These are phyloP conservation scores for Lachnellula suecica DNA, from an alignment of 2,329 filamentous ascomycete genomes.

Conservation along the genomic window DNA sequence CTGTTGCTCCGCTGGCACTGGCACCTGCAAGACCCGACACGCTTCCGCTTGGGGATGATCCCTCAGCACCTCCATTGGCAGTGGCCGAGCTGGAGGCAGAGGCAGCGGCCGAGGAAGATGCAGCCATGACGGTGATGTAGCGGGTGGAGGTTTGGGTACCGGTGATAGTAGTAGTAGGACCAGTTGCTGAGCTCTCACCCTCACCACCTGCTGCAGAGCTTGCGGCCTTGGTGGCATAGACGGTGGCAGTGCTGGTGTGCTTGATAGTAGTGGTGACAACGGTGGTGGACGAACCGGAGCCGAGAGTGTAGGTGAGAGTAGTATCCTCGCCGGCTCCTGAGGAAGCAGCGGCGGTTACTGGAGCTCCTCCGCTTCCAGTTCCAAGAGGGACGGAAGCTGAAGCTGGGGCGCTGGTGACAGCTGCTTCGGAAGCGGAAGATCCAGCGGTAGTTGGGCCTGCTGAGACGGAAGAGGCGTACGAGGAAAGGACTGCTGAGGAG, in stretches of 20 bases:
- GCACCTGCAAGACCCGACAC: not conserved
- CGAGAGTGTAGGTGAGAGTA: slow-evolving; percentile 40
- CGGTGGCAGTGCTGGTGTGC: slow-evolving; percentile 36
- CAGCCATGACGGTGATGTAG: slow-evolving; percentile 23
- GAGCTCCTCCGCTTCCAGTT: slow-evolving; percentile 5
- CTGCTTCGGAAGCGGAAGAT: not conserved
- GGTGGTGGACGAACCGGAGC: slow-evolving; percentile 41
- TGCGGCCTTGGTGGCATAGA: slow-evolving; percentile 24
- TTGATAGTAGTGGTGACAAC: slow-evolving; percentile 44
- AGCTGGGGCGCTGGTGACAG: not conserved
- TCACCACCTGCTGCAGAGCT: slow-evolving; percentile 1
- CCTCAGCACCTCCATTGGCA: slow-evolving; percentile 10
- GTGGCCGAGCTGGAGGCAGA: not conserved
- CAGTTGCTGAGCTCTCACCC: not conserved
- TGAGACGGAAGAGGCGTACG: slow-evolving; percentile 8
- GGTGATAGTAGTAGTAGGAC: slow-evolving; percentile 16
- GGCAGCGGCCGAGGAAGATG: slow-evolving; percentile 1
- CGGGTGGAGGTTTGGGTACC: slow-evolving; percentile 21
- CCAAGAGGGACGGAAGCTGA: slow-evolving; percentile 8
- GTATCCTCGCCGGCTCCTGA: slow-evolving; percentile 14
- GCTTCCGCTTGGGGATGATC: not conserved
- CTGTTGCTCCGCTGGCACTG: not conserved
- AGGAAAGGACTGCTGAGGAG: slow-evolving; percentile 42
- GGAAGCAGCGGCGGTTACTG: not conserved
- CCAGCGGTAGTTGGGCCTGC: slow-evolving; percentile 2